phyloP scores from a whole-genome alignment of 192 early-diverging fungal species.

The Coemansia javaensis region DNA sequence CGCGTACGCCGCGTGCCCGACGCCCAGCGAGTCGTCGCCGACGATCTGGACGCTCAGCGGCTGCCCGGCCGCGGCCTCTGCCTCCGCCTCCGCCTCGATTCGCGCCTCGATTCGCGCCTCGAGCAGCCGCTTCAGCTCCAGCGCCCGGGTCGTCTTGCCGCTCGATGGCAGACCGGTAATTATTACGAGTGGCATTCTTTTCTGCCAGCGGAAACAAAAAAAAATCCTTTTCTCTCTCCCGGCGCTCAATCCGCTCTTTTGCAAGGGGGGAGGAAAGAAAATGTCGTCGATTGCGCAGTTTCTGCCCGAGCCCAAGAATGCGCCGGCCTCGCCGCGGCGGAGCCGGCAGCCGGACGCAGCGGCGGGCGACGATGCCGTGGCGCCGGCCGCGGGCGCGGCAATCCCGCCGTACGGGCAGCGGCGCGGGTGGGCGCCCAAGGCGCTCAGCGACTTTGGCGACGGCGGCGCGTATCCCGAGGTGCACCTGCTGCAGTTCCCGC shows the following conservation, averaged over 20 bases:
- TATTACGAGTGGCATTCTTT: slow-evolving; percentile 85
- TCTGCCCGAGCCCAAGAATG: slow-evolving; percentile 44
- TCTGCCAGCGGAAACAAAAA: neutral
- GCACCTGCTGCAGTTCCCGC: slow-evolving; percentile 84
- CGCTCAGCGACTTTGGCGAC: slow-evolving; percentile 84
- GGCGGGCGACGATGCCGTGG: neutral
- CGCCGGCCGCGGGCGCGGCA: neutral
- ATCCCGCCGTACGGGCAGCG: slow-evolving; percentile 80
- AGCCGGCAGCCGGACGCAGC: neutral
- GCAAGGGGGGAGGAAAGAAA: no score
- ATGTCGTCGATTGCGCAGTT: slow-evolving; percentile 50
- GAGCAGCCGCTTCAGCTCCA: slow-evolving; percentile 61
- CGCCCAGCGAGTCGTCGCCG: slow-evolving; percentile 71
- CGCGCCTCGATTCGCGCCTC: slow-evolving; percentile 70
- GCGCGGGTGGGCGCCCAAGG: slow-evolving; percentile 71
- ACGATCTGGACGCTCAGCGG: slow-evolving; percentile 61
- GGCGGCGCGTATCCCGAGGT: slow-evolving; percentile 98
- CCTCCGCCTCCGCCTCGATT: slow-evolving; percentile 73
- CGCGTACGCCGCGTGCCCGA: slow-evolving; percentile 59
- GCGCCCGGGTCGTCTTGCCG: slow-evolving; percentile 83
- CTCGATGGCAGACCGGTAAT: slow-evolving; percentile 83
- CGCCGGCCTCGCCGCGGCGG: neutral
- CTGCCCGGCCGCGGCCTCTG: slow-evolving; percentile 55
- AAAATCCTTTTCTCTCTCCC: neutral
- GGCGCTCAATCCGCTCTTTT: no score